These are phyloP conservation scores for Rhododendron williamsianum DNA, from an alignment of 148 eudicot genomes.

Conservation along the genomic window DNA sequence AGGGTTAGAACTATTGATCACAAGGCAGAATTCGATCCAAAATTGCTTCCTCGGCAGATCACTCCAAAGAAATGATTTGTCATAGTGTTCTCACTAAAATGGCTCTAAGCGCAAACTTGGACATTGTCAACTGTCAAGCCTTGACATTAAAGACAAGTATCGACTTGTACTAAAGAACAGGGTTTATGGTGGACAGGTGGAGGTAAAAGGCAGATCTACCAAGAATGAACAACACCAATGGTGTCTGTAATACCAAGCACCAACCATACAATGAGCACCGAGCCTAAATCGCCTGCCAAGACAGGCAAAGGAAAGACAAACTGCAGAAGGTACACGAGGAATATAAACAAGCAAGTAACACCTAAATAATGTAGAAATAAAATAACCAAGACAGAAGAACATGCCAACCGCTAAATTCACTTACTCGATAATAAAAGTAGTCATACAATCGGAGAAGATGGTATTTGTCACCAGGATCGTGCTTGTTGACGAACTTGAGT, in stretches of 20 bases:
- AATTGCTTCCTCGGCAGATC: neutral
- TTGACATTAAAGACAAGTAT: neutral
- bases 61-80: neutral
- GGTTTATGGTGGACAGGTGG: neutral
- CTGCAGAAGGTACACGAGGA: neutral
- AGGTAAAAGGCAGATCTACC: neutral
- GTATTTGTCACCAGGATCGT: slow-evolving; percentile 92
- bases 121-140: neutral
- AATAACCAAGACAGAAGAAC: neutral
- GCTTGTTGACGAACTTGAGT: slow-evolving; percentile 88
- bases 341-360: neutral
- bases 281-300: neutral
- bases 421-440: slow-evolving; percentile 95
- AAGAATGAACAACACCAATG: neutral
- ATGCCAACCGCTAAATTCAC: slow-evolving; percentile 22
- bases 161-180: neutral
- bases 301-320: neutral
- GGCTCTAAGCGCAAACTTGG: neutral
- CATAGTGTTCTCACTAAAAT: neutral
- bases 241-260: neutral
- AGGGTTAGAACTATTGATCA: neutral
- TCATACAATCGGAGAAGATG: slow-evolving; percentile 93
- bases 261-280: neutral
- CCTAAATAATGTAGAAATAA: neutral
- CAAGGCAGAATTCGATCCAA: neutral